Conservation (phyloP, 495 filamentous ascomycete genomes). For the Talaromyces trachyspermus region DNA sequence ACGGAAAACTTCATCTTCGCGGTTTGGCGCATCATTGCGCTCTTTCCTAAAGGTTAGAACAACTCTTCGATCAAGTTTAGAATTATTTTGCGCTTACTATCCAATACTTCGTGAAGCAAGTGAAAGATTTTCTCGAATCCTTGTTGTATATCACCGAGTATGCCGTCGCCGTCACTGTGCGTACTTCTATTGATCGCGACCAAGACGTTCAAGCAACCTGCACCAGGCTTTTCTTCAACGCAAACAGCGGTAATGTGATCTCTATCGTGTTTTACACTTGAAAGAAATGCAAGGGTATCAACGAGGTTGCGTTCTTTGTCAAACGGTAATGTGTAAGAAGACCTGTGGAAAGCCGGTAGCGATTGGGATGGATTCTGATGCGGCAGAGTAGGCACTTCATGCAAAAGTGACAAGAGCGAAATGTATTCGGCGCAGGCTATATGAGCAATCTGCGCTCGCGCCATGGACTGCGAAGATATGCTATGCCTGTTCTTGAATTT, state of each 20-base stretch:
- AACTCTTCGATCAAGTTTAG: too few relatives aligned
- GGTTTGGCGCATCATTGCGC: conserved; percentile 9
- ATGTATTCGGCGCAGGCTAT: too few relatives aligned
- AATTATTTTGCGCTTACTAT: conserved; percentile 16
- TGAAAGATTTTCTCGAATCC: conserved; percentile 19
- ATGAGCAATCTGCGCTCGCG: too few relatives aligned
- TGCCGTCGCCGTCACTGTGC: conserved; percentile 10
- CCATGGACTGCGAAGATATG: too few relatives aligned
- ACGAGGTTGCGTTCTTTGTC: conserved; percentile 10
- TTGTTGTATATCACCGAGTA: conserved; percentile 12
- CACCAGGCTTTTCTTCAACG: conserved; percentile 20
- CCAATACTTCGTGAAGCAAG: conserved; percentile 17
- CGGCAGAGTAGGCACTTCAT: too few relatives aligned
- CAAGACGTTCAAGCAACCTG: conserved; percentile 13
- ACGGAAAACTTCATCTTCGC: conserved; percentile 14
- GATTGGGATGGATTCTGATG: too few relatives aligned
- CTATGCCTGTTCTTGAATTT: too few relatives aligned
- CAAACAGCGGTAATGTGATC: conserved; percentile 22
- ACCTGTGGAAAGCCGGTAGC: too few relatives aligned
- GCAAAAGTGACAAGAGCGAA: too few relatives aligned
- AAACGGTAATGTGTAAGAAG: conserved; percentile 6
- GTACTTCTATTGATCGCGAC: conserved; percentile 19
- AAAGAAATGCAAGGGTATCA: conserved; percentile 19
- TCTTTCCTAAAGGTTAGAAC: background rate
- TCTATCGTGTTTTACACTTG: conserved; percentile 14